A percentile compares a stretch with the other conserved stretches of the same genome.
Evolutionary conservation across 2,329 filamentous ascomycete genomes (phyloP).

Genomic region (Fusarium liriodendri): DNA sequence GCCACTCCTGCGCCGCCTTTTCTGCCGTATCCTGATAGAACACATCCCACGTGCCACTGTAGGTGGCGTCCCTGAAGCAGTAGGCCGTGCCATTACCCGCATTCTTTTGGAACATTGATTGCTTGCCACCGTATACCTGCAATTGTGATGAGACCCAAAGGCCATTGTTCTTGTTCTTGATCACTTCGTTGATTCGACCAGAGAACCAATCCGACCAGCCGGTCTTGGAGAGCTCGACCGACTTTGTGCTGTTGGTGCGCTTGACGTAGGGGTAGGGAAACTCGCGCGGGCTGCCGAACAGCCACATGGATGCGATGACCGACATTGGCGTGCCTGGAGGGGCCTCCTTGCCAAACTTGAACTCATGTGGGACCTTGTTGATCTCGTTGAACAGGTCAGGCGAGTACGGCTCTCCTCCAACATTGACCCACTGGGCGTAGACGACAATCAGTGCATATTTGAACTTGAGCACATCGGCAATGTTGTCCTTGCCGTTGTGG

Average conservation of each 20-base stretch:
- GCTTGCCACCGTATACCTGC: constrained; percentile 57
- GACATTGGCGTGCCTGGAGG: neutral
- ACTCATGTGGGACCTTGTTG: neutral
- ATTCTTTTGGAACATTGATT: constrained; percentile 56
- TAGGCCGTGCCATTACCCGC: constrained; percentile 58
- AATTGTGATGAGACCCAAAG: constrained; percentile 58
- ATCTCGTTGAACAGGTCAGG: neutral
- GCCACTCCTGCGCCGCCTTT: constrained; percentile 52
- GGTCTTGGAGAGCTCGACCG: constrained; percentile 52
- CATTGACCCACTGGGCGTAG: constrained; percentile 57
- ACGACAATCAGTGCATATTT: constrained; percentile 55
- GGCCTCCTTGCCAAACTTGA: neutral
- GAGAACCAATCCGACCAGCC: constrained; percentile 45
- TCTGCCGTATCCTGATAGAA: constrained; percentile 48
- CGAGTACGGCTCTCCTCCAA: neutral
- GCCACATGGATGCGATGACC: constrained; percentile 46
- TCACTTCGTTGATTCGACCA: constrained; percentile 35
- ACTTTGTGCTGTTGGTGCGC: constrained; percentile 57
- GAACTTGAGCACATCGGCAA: constrained; percentile 47
- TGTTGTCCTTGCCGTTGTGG: constrained; percentile 9
- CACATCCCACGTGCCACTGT: constrained; percentile 55
- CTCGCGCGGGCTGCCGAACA: constrained; percentile 58
- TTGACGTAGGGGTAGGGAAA: constrained; percentile 62
- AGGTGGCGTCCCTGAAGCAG: constrained; percentile 59
- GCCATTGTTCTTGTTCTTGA: constrained; percentile 40